A percentile compares a stretch with the other conserved stretches of the same genome.
Evolutionary conservation across 768 basidiomycete genomes (phyloP).

Genomic region (Gymnopilus junonius): DNA sequence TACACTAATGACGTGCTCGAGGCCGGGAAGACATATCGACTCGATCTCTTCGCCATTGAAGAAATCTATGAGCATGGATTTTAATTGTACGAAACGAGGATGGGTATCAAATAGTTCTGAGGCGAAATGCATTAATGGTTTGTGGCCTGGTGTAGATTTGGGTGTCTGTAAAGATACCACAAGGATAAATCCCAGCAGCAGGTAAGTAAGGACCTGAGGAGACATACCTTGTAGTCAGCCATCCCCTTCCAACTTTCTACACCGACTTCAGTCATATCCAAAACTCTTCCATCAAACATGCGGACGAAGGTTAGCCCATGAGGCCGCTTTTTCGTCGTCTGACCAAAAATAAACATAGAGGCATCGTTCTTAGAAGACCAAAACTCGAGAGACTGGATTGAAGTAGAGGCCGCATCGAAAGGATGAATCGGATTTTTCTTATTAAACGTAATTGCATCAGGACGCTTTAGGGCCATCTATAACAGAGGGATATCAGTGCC

Average conservation of each 20-base stretch:
- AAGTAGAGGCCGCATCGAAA: constrained; percentile 68
- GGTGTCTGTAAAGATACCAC: constrained; percentile 62
- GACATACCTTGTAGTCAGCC: constrained; percentile 79
- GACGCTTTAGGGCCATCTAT: constrained; percentile 94
- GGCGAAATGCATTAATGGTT: constrained; percentile 94
- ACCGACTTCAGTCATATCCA: constrained; percentile 96
- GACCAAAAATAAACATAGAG: constrained; percentile 86
- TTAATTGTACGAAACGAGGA: constrained; percentile 89
- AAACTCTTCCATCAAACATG: constrained; percentile 81
- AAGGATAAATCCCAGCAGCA: background rate
- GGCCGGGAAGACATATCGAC: constrained; percentile 79
- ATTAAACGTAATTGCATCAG: constrained; percentile 88
- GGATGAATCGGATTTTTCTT: constrained; percentile 93
- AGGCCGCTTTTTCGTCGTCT: constrained; percentile 94
- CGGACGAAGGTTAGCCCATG: constrained; percentile 84
- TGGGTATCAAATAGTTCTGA: constrained; percentile 95
- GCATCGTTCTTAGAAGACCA: constrained; percentile 96
- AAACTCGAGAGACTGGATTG: constrained; percentile 74
- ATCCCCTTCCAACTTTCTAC: constrained; percentile 83
- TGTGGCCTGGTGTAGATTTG: constrained; percentile 88
- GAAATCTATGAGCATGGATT: constrained; percentile 87
- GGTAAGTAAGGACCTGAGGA: background rate
- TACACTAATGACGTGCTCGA: constrained; percentile 89
- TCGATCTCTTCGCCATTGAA: constrained; percentile 90
- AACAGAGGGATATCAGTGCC: background rate